phyloP scores from a whole-genome alignment of 1,284 basidiomycete species.

The Moesziomyces globuligerus region DNA sequence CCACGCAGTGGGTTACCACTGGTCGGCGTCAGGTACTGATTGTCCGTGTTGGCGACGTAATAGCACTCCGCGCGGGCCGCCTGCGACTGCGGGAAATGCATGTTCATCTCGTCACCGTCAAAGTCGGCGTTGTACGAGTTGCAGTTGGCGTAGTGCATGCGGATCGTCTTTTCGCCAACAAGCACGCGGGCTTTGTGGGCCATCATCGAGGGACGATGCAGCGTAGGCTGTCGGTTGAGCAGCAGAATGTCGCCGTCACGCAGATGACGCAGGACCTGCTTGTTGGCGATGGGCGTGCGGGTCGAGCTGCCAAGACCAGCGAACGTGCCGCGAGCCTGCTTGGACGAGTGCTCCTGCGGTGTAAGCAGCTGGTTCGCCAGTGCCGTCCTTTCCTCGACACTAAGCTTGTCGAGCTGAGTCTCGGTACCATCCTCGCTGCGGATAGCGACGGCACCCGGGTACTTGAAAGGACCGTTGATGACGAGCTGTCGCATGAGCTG shows the following conservation, averaged over 20 bases:
- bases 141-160: constrained; percentile 99
- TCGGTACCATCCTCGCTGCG: constrained; percentile 85
- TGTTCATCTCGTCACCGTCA: constrained; percentile 99
- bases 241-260: constrained; percentile 95
- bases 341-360: constrained; percentile 77
- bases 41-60: constrained; percentile 93
- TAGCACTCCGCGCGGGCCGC: constrained; percentile 84
- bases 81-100: constrained; percentile 96
- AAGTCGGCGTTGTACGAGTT: constrained; percentile 99
- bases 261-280: constrained; percentile 96
- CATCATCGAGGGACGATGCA: constrained; percentile 99
- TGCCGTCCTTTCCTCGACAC: constrained; percentile 86
- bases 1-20: constrained; percentile 97
- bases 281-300: constrained; percentile 76
- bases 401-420: constrained; percentile 75
- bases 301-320: constrained; percentile 61
- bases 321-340: constrained; percentile 62
- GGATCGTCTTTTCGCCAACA: constrained; percentile 96
- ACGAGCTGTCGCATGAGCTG: constrained; percentile 89
- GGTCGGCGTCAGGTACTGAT: constrained; percentile 97
- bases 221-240: constrained; percentile 95
- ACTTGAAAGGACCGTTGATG: constrained; percentile 86
- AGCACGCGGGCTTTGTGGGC: constrained; percentile 92
- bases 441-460: constrained; percentile 94
- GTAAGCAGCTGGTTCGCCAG: constrained; percentile 97